Conservation (phyloP, 352 stramenopile genomes). For the Globisporangium uncinulatum region DNA sequence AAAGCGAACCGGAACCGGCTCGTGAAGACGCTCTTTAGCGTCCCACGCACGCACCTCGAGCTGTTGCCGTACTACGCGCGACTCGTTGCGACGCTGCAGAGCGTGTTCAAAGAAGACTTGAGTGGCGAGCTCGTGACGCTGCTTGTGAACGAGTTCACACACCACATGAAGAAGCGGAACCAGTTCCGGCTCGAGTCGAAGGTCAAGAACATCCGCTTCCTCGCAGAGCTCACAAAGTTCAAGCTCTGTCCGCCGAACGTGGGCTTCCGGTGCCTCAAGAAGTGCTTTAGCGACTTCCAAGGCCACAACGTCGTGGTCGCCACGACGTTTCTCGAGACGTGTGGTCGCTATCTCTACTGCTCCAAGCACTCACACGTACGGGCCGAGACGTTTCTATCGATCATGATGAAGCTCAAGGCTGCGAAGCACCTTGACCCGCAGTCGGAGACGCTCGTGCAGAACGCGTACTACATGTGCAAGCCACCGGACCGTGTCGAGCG, state of each 20-base stretch:
- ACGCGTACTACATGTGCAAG: slow-evolving; percentile 92
- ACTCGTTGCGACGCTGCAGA: slow-evolving; percentile 90
- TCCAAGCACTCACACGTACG: slow-evolving; percentile 91
- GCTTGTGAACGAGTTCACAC: slow-evolving; percentile 94
- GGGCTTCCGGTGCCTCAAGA: slow-evolving; percentile 90
- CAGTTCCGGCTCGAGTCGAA: slow-evolving; percentile 92
- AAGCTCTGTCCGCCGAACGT: slow-evolving; percentile 93
- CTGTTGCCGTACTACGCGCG: slow-evolving; percentile 94
- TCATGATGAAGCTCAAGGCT: slow-evolving; percentile 95
- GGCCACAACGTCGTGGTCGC: slow-evolving; percentile 95
- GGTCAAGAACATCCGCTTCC: slow-evolving; percentile 94
- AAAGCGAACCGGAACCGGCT: slow-evolving; percentile 90
- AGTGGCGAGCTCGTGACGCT: slow-evolving; percentile 86
- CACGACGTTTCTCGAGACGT: slow-evolving; percentile 96
- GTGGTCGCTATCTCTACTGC: slow-evolving; percentile 94
- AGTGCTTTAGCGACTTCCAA: slow-evolving; percentile 95
- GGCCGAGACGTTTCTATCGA: slow-evolving; percentile 87
- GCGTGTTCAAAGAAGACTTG: slow-evolving; percentile 91
- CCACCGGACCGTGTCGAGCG: slow-evolving; percentile 81
- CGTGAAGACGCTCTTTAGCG: slow-evolving; percentile 91
- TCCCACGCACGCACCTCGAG: slow-evolving; percentile 92
- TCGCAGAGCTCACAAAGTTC: slow-evolving; percentile 97
- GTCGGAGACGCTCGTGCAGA: slow-evolving; percentile 87
- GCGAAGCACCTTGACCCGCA: slow-evolving; percentile 89
- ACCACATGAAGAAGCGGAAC: slow-evolving; percentile 91